Evolutionary conservation across 306 rosid genomes (phyloP).

Genomic region (Fragaria iinumae): DNA sequence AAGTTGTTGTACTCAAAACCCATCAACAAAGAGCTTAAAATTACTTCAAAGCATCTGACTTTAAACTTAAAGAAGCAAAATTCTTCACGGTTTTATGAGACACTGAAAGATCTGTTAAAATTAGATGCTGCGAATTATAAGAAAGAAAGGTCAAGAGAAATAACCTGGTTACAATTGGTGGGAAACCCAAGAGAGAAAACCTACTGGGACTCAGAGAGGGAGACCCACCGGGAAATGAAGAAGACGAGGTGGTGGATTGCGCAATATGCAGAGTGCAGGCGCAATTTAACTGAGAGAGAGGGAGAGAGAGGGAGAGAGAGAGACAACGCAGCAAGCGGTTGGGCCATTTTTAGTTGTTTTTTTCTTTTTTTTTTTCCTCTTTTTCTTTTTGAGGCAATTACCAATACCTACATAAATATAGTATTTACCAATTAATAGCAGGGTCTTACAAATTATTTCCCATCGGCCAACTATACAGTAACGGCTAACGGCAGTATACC

Average conservation of each 20-base stretch:
- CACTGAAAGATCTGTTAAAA: background rate
- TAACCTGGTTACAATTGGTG: slow-evolving; percentile 1
- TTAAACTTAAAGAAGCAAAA: background rate
- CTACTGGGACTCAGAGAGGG: background rate
- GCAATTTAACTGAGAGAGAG: too few species aligned
- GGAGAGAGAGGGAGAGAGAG: background rate
- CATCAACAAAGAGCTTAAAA: background rate
- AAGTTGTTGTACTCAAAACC: background rate
- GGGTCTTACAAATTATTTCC: too few species aligned
- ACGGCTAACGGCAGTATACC: too few species aligned
- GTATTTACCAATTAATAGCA: too few species aligned
- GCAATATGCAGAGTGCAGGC: background rate
- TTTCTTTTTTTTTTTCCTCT: too few species aligned
- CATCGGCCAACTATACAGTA: too few species aligned
- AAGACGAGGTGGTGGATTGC: too few species aligned
- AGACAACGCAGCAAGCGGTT: background rate
- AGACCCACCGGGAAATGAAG: background rate
- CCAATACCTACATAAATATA: too few species aligned
- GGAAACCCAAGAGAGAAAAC: background rate
- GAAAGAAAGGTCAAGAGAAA: background rate
- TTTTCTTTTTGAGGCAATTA: too few species aligned
- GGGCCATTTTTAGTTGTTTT: background rate
- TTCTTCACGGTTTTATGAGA: background rate
- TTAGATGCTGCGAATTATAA: background rate
- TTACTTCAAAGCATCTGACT: background rate